Percentiles rank a stretch among this genome's conserved stretches.
phyloP scores from a whole-genome alignment of 495 filamentous ascomycete genomes.

The Apiosordaria backusii region DNA sequence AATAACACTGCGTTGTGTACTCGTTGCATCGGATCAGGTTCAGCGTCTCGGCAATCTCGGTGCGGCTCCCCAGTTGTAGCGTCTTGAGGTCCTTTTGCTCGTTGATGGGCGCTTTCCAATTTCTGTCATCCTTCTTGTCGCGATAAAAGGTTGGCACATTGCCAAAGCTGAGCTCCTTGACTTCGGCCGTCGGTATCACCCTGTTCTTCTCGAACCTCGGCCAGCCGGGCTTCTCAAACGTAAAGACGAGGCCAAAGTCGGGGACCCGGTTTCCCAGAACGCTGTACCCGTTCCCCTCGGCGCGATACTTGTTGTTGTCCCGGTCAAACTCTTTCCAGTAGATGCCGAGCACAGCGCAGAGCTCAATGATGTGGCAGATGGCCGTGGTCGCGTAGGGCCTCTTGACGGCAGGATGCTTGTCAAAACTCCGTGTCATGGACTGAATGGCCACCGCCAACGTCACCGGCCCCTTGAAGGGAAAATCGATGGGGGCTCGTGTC shows the following conservation, averaged over 20 bases:
- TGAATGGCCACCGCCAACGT: constrained; percentile 38
- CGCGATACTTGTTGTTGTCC: constrained; percentile 30
- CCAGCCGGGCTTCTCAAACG: constrained; percentile 36
- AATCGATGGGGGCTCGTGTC: constrained; percentile 12
- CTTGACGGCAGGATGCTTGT: constrained; percentile 38
- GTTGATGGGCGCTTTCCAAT: constrained; percentile 21
- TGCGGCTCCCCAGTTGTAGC: constrained; percentile 31
- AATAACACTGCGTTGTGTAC: constrained; percentile 32
- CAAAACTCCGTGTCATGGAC: constrained; percentile 41
- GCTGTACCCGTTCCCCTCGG: constrained; percentile 42
- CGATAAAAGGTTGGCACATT: constrained; percentile 40
- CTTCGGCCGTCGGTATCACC: constrained; percentile 35
- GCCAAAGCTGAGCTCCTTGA: constrained; percentile 44
- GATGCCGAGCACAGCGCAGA: constrained; percentile 36
- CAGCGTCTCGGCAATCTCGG: constrained; percentile 40
- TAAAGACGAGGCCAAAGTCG: constrained; percentile 40
- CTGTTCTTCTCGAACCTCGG: constrained; percentile 35
- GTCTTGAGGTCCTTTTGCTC: constrained; percentile 24
- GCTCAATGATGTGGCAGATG: constrained; percentile 36
- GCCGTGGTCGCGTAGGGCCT: constrained; percentile 39
- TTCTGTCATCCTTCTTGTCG: constrained; percentile 24
- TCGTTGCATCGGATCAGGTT: constrained; percentile 37
- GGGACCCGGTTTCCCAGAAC: constrained; percentile 34
- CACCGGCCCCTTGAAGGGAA: constrained; percentile 1
- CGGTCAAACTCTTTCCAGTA: constrained; percentile 38